Conservation (phyloP, 495 filamentous ascomycete genomes). For the Penicillium crystallinum region DNA sequence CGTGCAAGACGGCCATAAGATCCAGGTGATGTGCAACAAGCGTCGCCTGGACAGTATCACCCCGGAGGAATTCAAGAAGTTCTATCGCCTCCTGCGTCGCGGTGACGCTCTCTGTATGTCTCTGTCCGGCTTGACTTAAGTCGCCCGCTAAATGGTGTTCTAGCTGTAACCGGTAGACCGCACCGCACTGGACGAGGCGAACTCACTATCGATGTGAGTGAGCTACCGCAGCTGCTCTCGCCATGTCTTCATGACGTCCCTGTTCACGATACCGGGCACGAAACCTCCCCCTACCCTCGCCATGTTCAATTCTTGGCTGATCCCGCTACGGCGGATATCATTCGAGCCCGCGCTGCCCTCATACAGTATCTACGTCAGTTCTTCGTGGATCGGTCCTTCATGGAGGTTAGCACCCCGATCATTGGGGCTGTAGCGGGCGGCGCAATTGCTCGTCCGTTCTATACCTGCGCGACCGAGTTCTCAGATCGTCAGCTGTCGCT, state of each 20-base stretch:
- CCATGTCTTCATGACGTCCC: conserved; percentile 76
- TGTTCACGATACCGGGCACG: conserved; percentile 54
- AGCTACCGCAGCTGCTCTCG: conserved; percentile 64
- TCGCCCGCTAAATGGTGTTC: conserved; percentile 8
- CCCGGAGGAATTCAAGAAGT: conserved; percentile 50
- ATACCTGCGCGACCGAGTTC: conserved; percentile 67
- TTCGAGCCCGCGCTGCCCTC: conserved; percentile 69
- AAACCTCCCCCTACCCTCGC: conserved; percentile 58
- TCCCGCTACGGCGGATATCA: conserved; percentile 54
- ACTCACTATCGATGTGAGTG: conserved; percentile 63
- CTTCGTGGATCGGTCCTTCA: conserved; percentile 63
- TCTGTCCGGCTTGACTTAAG: conserved; percentile 11
- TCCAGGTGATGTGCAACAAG: conserved; percentile 72
- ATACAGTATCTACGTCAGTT: conserved; percentile 69
- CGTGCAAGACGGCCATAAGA: conserved; percentile 57
- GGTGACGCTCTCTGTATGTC: conserved; percentile 76
- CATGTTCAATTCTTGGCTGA: conserved; percentile 83
- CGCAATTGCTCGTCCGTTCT: conserved; percentile 80
- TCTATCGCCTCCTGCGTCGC: conserved; percentile 54
- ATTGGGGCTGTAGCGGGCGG: conserved; percentile 71
- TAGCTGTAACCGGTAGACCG: conserved; percentile 65
- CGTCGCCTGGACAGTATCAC: conserved; percentile 45
- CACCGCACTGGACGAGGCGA: conserved; percentile 69
- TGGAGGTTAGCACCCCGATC: conserved; percentile 88
- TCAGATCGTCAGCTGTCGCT: conserved; percentile 63